phyloP scores from a whole-genome alignment of 2,329 filamentous ascomycete genomes.

The Hirsutella minnesotensis region DNA sequence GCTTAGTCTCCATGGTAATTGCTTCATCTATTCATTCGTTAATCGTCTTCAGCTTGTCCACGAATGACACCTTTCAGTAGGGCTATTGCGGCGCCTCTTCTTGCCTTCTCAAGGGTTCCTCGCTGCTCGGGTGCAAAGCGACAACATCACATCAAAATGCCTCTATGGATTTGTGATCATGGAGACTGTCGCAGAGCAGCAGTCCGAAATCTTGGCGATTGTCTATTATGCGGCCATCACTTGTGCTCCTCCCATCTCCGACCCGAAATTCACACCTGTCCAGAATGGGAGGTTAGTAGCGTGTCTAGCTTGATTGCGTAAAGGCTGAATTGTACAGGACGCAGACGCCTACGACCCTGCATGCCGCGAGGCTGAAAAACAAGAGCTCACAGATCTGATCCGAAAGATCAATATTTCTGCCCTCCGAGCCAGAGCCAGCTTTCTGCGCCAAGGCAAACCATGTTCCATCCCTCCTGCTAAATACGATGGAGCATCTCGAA shows the following conservation, averaged over 20 bases:
- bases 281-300: slow-evolving; percentile 23
- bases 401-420: slow-evolving; percentile 21
- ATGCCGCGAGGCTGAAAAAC: slow-evolving; percentile 18
- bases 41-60: too few relatives aligned
- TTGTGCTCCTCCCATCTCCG: slow-evolving; percentile 22
- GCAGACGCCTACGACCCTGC: slow-evolving; percentile 20
- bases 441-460: slow-evolving; percentile 19
- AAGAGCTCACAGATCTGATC: slow-evolving; percentile 21
- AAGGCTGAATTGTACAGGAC: slow-evolving; percentile 17
- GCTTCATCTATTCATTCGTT: too few relatives aligned
- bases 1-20: too few relatives aligned
- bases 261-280: slow-evolving; percentile 19
- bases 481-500: slow-evolving; percentile 21
- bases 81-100: too few relatives aligned
- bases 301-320: slow-evolving; percentile 1
- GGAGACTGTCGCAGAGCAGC: slow-evolving; percentile 17
- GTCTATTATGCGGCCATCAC: slow-evolving; percentile 25
- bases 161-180: slow-evolving; percentile 23
- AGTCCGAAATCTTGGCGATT: slow-evolving; percentile 24
- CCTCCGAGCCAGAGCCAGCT: slow-evolving; percentile 22
- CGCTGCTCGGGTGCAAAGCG: too few relatives aligned
- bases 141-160: slow-evolving; percentile 8
- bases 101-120: too few relatives aligned
- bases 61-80: too few relatives aligned
- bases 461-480: slow-evolving; percentile 22